Base-by-base conservation (phyloP, 2,329 filamentous ascomycete genomes). In the Alternaria panax region DNA sequence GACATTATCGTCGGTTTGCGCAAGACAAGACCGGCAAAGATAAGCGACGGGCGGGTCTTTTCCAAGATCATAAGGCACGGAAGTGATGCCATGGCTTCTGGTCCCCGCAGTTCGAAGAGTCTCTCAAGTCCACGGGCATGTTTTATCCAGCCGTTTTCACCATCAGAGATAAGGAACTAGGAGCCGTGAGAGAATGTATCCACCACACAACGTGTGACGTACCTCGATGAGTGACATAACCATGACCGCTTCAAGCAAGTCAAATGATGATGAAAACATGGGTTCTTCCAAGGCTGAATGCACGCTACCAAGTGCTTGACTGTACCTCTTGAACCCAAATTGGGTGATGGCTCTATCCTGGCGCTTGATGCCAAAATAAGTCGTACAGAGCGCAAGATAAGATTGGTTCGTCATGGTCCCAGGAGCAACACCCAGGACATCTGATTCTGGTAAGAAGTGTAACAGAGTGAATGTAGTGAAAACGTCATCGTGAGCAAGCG, bases 1-100 rank as follows among this genome's bases (percentile, higher is more conserved):
- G 51, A 41, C 38, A 54, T 41, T 24, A 54, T 54, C 18, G 51
- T 54, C 22, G 51, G 38, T 40, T 54, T 45, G 51, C 16, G 51
- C 38, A 54, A 18, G 5, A 54, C 28, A 45, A 54, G 42, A n/a
- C 38, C 51, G 12, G 51, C 51, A 9, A 45, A 45, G 16, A 54
- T 54, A 24, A 54, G 40, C 8, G 51, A 42, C 16, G 51, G 40
- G 20, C 51, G 36, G 5, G 27, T 54, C 40, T 32, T 42, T 14
- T 54, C 51, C 34, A 54, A 32, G 24, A 54, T 24, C 51, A 24
- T 42, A 27, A 54, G 18, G 22, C 51, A 54, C 40, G 27, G 38
- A 12, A 42, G 38, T n/a, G 51, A 54, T 43, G 27, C 30, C 51
- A 54, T 54, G 9, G 22, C 25, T 43, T 43, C 38, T 12, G 51